phyloP scores from a whole-genome alignment of 345 rosid species.

The Noccaea caerulescens region DNA sequence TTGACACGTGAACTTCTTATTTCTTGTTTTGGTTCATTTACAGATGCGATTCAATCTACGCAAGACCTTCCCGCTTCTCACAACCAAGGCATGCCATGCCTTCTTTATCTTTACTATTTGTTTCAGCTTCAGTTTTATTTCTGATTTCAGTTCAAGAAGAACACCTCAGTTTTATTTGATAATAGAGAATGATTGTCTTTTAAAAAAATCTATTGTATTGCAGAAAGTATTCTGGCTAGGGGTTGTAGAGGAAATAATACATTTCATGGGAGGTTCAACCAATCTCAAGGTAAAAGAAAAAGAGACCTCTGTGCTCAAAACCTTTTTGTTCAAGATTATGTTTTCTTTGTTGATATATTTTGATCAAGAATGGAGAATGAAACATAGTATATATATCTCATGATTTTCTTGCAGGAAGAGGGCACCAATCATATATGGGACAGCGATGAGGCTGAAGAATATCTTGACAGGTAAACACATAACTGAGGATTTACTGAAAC shows the following conservation, averaged over 20 bases:
- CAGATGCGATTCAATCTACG: conserved; percentile 91
- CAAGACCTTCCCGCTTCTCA: conserved; percentile 80
- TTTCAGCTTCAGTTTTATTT: not conserved
- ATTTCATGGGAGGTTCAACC: conserved; percentile 85
- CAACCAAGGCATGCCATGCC: conserved; percentile 70
- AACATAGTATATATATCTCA: conserved; percentile 8
- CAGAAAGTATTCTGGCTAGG: conserved; percentile 89
- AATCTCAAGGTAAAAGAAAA: conserved; percentile 61
- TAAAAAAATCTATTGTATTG: not conserved
- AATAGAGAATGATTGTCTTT: not conserved
- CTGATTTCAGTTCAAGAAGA: too few species aligned
- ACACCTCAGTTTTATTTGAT: not conserved
- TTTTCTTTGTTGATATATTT: not conserved
- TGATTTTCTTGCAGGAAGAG: conserved; percentile 58
- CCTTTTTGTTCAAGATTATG: not conserved
- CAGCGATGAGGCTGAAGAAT: conserved; percentile 76
- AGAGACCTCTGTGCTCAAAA: not conserved
- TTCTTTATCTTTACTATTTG: not conserved
- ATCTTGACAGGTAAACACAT: conserved; percentile 64
- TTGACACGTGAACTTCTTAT: not conserved
- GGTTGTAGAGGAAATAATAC: conserved; percentile 76
- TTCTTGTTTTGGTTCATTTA: conserved; percentile 18
- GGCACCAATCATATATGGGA: conserved; percentile 74
- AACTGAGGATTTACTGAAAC: not conserved
- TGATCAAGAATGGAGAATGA: not conserved